Percentiles rank a stretch among this genome's conserved stretches.
Evolutionary conservation across 2,329 filamentous ascomycete species (phyloP).

Genomic region (Trichoderma harzianum): DNA sequence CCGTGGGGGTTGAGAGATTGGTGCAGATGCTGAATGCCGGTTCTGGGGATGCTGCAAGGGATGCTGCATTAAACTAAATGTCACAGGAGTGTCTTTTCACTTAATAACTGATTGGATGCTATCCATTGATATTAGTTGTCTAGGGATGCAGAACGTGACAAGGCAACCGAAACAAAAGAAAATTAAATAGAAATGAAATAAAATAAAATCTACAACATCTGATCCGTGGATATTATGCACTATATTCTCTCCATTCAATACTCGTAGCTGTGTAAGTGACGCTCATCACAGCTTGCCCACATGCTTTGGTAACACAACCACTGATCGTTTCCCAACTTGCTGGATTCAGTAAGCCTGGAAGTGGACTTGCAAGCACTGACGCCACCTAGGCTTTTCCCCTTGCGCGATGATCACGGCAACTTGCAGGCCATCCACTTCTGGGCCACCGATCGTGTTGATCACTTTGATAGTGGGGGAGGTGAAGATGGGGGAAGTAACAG

Average conservation of each 20-base stretch:
- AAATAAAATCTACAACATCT: background rate
- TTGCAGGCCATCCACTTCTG: constrained; percentile 13
- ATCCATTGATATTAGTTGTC: background rate
- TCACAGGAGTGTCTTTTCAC: background rate
- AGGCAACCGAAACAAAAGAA: background rate
- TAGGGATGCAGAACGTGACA: background rate
- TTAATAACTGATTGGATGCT: background rate
- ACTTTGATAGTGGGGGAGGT: constrained; percentile 10
- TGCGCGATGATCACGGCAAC: constrained; percentile 10
- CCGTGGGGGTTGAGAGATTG: background rate
- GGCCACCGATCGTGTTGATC: constrained; percentile 14
- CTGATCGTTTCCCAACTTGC: background rate
- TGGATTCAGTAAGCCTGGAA: background rate
- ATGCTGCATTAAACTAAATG: background rate
- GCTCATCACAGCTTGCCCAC: too few species aligned
- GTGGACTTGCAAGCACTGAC: constrained; percentile 2
- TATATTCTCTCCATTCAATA: background rate
- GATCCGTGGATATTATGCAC: background rate
- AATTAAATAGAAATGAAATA: background rate
- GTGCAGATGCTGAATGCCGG: background rate
- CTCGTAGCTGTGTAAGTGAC: background rate
- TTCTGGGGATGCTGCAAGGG: background rate
- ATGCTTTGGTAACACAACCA: background rate
- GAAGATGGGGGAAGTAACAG: constrained; percentile 4
- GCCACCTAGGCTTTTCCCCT: background rate